Evolutionary conservation across 176 grass and related monocot species (phyloP).

Genomic region (Rhynchospora breviuscula): DNA sequence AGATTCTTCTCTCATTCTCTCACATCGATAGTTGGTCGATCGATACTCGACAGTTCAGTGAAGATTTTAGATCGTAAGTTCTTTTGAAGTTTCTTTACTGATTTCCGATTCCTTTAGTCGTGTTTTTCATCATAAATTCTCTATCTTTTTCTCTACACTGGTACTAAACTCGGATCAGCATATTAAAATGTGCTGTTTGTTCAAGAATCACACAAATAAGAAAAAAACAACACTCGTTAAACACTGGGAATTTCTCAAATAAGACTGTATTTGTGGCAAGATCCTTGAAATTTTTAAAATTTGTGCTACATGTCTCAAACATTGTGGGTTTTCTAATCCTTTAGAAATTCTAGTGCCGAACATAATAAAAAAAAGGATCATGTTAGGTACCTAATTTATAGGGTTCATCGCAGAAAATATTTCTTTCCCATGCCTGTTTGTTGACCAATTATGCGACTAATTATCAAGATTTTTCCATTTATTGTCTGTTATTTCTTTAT

Average conservation of each 20-base stretch:
- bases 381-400: neutral
- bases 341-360: neutral
- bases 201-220: neutral
- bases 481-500: neutral
- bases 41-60: neutral
- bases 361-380: neutral
- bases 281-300: neutral
- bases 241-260: neutral
- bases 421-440: neutral
- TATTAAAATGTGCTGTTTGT: neutral
- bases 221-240: neutral
- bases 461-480: neutral
- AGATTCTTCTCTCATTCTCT: neutral
- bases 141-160: neutral
- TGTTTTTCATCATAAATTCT: neutral
- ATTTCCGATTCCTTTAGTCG: neutral
- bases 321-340: neutral
- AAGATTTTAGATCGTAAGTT: conserved; percentile 3
- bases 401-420: neutral
- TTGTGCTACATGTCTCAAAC: neutral
- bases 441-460: neutral
- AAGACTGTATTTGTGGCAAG: no score
- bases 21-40: neutral
- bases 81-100: neutral
- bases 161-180: neutral